Evolutionary conservation across 352 stramenopile species (phyloP).

Genomic region (Blastocystis sp.): DNA sequence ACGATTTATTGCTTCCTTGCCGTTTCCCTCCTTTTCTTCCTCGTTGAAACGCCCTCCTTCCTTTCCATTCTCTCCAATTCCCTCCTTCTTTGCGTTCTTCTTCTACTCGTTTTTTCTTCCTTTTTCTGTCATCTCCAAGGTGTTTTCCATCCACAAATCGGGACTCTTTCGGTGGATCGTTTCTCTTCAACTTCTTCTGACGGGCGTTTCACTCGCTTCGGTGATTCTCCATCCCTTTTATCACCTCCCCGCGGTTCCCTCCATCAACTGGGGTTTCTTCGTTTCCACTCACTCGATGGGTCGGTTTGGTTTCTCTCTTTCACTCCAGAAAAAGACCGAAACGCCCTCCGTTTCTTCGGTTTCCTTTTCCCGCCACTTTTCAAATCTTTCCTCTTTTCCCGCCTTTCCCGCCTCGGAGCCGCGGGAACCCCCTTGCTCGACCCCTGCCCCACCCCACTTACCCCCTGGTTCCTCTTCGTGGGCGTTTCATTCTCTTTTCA

Average conservation of each 20-base stretch:
- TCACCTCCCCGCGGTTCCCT: not conserved
- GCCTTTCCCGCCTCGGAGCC: not conserved
- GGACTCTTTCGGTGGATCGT: too few species aligned
- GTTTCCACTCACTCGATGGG: not conserved
- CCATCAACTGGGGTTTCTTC: constrained; percentile 11
- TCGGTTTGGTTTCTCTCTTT: not conserved
- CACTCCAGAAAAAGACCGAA: not conserved
- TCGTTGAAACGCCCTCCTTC: not conserved
- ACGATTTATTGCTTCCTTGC: not conserved
- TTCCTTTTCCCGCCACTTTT: not conserved
- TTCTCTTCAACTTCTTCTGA: not conserved
- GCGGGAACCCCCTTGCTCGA: not conserved
- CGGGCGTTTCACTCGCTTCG: too few species aligned
- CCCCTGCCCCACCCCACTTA: not conserved
- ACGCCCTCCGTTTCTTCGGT: not conserved
- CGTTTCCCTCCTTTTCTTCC: not conserved
- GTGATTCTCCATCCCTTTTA: not conserved
- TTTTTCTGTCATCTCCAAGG: not conserved
- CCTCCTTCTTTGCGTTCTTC: not conserved
- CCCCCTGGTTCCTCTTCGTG: not conserved
- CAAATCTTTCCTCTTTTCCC: constrained; percentile 20
- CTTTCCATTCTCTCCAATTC: not conserved
- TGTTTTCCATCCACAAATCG: not conserved
- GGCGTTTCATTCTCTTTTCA: not conserved
- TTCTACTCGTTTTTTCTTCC: not conserved